Conservation (phyloP, 306 rosid species). For the Lithocarpus polystachyus region DNA sequence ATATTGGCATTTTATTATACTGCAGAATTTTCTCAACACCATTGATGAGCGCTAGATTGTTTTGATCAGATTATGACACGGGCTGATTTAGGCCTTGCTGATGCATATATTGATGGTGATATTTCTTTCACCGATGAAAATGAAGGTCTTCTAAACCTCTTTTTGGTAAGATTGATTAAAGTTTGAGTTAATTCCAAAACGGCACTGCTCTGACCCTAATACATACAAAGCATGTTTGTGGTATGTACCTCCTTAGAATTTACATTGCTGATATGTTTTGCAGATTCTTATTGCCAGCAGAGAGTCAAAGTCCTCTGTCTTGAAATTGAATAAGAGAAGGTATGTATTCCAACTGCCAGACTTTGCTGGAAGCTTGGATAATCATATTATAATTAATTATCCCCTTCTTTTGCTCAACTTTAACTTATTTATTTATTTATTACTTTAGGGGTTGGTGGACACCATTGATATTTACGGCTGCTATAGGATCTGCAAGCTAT, state of each 20-base stretch:
- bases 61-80: constrained; percentile 70
- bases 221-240: neutral
- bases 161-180: constrained; percentile 42
- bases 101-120: constrained; percentile 77
- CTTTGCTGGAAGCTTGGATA: neutral
- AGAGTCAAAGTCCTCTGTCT: constrained; percentile 50
- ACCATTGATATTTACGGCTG: constrained; percentile 71
- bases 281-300: constrained; percentile 86
- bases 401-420: neutral
- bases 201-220: neutral
- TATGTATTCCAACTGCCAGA: constrained; percentile 7
- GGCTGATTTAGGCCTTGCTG: constrained; percentile 95
- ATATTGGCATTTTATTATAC: neutral
- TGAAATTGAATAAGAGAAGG: constrained; percentile 57
- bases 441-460: constrained; percentile 90
- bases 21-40: neutral
- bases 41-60: neutral
- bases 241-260: neutral
- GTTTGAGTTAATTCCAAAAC: neutral
- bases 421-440: constrained; percentile 9
- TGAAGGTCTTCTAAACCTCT: constrained; percentile 61
- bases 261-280: constrained; percentile 9
- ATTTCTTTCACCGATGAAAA: constrained; percentile 73
- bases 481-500: constrained; percentile 69
- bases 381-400: neutral